Evolutionary conservation across 495 filamentous ascomycete species (phyloP).

Genomic region (Daldinia vernicosa): DNA sequence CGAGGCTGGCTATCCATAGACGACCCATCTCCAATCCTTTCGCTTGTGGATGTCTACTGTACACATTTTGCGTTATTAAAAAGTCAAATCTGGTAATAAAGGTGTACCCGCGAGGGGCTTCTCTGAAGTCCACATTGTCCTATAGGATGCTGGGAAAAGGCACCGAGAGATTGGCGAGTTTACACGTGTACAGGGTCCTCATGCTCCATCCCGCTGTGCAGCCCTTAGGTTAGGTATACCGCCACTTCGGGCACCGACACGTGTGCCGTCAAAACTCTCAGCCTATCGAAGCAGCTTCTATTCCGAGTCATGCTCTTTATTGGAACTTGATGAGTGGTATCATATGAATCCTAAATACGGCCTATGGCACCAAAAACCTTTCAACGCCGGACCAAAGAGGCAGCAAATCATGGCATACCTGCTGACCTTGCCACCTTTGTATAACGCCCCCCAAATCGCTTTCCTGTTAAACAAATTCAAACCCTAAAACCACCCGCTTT

Average conservation of each 20-base stretch:
- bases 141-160: slow-evolving; percentile 11
- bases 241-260: slow-evolving; percentile 41
- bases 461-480: slow-evolving; percentile 16
- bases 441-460: slow-evolving; percentile 24
- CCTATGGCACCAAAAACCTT: slow-evolving; percentile 1
- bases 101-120: slow-evolving; percentile 28
- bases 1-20: slow-evolving; percentile 13
- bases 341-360: slow-evolving; percentile 20
- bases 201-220: slow-evolving; percentile 19
- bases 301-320: slow-evolving; percentile 11
- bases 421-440: slow-evolving; percentile 20
- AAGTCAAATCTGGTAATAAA: slow-evolving; percentile 22
- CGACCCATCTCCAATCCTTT: slow-evolving; percentile 21
- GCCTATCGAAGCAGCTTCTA: slow-evolving; percentile 27
- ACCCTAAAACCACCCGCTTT: slow-evolving; percentile 15
- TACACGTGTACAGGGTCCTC: slow-evolving; percentile 36
- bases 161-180: slow-evolving; percentile 37
- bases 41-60: slow-evolving; percentile 7
- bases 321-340: slow-evolving; percentile 23
- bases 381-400: slow-evolving; percentile 14
- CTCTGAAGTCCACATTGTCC: slow-evolving; percentile 9
- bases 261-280: slow-evolving; percentile 23
- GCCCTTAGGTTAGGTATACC: slow-evolving; percentile 21
- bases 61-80: slow-evolving; percentile 15
- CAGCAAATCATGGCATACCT: slow-evolving; percentile 24